Percentiles rank a stretch among this genome's conserved stretches.
Evolutionary conservation across 345 rosid species (phyloP).

Genomic region (Lepidium sativum): DNA sequence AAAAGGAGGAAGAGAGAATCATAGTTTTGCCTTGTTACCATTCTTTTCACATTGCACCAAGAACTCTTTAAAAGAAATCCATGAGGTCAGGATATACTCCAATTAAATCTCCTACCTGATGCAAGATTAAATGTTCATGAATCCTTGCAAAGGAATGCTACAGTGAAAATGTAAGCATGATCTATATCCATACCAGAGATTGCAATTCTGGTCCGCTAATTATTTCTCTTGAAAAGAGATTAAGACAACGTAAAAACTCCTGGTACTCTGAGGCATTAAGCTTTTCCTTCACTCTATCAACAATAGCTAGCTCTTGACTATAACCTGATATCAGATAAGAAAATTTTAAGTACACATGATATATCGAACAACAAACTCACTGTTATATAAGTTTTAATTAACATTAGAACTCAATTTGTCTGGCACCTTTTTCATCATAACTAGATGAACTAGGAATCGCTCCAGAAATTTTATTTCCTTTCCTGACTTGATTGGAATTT

Average conservation of each 20-base stretch:
- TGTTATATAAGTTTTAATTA: not conserved
- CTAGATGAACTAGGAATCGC: slow-evolving; percentile 39
- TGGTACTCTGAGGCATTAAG: slow-evolving; percentile 55
- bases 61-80: slow-evolving; percentile 71
- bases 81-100: slow-evolving; percentile 70
- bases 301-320: slow-evolving; percentile 59
- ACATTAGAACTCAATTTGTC: slow-evolving; percentile 9
- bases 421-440: slow-evolving; percentile 45
- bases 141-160: not conserved
- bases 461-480: slow-evolving; percentile 44
- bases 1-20: slow-evolving; percentile 5
- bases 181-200: slow-evolving; percentile 52
- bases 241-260: slow-evolving; percentile 74
- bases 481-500: slow-evolving; percentile 45
- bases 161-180: not conserved
- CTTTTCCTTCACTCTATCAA: slow-evolving; percentile 74
- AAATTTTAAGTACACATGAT: not conserved
- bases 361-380: not conserved
- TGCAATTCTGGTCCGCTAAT: slow-evolving; percentile 63
- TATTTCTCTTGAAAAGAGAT: slow-evolving; percentile 65
- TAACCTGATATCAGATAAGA: slow-evolving; percentile 39
- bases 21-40: slow-evolving; percentile 34
- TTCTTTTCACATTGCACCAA: slow-evolving; percentile 69
- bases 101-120: slow-evolving; percentile 60
- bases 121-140: slow-evolving; percentile 13